A percentile compares a stretch with the other conserved stretches of the same genome.
These are phyloP conservation scores for Stentor coeruleus DNA, from an alignment of 73 alveolate species.

Conservation along the genomic window DNA sequence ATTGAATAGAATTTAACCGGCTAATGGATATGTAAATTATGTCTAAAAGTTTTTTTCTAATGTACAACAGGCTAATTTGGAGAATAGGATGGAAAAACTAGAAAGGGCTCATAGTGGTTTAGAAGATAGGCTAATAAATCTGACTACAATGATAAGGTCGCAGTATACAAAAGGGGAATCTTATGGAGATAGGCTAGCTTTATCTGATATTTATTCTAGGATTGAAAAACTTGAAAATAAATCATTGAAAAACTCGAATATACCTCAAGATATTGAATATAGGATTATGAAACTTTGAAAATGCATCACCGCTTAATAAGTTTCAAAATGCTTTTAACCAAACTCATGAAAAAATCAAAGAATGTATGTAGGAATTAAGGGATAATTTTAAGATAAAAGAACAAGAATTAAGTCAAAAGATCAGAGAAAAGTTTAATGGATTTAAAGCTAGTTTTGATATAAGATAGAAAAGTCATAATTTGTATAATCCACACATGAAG, in stretches of 20 bases:
- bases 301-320: neutral
- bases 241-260: no score
- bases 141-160: neutral
- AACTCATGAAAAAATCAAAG: slow-evolving; percentile 4
- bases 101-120: neutral
- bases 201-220: no score
- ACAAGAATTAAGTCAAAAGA: neutral
- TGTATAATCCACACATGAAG: neutral
- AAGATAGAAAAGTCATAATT: neutral
- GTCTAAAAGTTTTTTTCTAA: neutral
- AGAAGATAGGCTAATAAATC: neutral
- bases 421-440: no score
- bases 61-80: neutral
- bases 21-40: neutral
- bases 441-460: neutral
- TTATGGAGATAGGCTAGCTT: neutral
- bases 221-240: no score
- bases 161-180: neutral
- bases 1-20: no score
- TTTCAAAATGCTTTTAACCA: no score
- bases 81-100: neutral
- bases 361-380: neutral
- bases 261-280: no score
- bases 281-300: neutral
- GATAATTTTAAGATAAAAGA: neutral